A percentile compares a stretch with the other conserved stretches of the same genome.
Evolutionary conservation across 176 grass and related monocot species (phyloP).

Genomic region (Leersia perrieri): DNA sequence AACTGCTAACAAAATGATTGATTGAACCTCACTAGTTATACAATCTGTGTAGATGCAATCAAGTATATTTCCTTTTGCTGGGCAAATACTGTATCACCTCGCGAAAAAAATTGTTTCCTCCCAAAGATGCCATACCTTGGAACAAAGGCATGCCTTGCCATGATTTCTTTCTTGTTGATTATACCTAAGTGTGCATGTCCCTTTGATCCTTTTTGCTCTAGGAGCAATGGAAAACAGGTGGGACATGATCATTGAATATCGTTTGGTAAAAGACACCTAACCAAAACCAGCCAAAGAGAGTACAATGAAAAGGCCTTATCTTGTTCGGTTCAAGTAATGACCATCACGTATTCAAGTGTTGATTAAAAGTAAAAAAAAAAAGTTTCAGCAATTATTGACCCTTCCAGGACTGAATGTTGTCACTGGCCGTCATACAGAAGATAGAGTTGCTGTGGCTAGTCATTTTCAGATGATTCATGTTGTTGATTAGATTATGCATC

Average conservation of each 20-base stretch:
- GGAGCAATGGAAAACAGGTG: conserved; percentile 6
- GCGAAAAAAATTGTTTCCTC: conserved; percentile 23
- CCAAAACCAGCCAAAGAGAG: neutral
- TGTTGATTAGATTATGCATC: neutral
- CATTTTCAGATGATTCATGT: neutral
- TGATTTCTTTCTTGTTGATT: conserved; percentile 37
- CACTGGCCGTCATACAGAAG: neutral
- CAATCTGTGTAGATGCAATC: neutral
- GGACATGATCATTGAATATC: conserved; percentile 17
- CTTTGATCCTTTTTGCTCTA: neutral
- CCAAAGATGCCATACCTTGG: conserved; percentile 19
- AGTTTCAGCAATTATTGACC: neutral
- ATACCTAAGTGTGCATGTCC: conserved; percentile 9
- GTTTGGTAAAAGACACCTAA: conserved; percentile 12
- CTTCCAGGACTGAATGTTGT: neutral
- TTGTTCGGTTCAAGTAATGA: neutral
- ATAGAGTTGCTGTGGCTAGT: neutral
- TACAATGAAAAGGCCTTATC: neutral
- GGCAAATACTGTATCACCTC: neutral
- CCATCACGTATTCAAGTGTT: conserved; percentile 28
- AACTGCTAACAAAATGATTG: neutral
- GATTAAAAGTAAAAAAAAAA: neutral
- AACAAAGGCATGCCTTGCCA: conserved; percentile 7
- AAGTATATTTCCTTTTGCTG: neutral
- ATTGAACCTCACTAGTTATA: neutral